A percentile compares a stretch with the other conserved stretches of the same genome.
phyloP scores from a whole-genome alignment of 2,329 filamentous ascomycete genomes.

The Cordyceps militaris region DNA sequence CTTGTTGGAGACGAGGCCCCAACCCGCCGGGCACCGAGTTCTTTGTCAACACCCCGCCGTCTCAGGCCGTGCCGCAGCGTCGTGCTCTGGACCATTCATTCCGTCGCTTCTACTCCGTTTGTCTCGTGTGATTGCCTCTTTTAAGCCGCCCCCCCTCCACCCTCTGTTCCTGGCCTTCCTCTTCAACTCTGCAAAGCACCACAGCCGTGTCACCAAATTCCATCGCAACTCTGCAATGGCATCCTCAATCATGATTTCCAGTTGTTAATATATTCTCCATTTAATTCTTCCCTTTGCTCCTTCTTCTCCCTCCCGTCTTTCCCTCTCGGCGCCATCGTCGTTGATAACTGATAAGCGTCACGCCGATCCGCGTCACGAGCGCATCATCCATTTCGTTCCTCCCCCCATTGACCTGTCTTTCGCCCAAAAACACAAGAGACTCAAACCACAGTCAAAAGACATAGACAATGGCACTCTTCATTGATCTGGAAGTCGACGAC shows the following conservation, averaged over 20 bases:
- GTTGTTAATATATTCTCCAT: not conserved
- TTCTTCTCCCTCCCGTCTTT: not conserved
- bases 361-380: conserved; percentile 6
- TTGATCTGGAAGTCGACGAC: conserved; percentile 20
- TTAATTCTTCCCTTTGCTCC: not conserved
- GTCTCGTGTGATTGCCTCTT: not conserved
- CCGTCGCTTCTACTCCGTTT: too few relatives aligned
- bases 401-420: not conserved
- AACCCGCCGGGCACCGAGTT: not conserved
- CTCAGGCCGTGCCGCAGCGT: not conserved
- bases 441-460: not conserved
- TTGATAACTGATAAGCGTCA: not conserved
- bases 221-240: conserved; percentile 4
- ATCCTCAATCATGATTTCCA: not conserved
- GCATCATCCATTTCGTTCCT: not conserved
- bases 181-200: not conserved
- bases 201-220: not conserved
- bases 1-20: not conserved
- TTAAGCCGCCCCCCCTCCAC: not conserved
- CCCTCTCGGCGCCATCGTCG: not conserved
- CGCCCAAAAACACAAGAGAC: not conserved
- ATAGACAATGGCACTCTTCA: conserved; percentile 18
- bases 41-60: not conserved
- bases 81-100: too few relatives aligned
- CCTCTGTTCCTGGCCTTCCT: not conserved